These are phyloP conservation scores for Triticum monococcum DNA, from an alignment of 176 grass and related monocot genomes.

Conservation along the genomic window DNA sequence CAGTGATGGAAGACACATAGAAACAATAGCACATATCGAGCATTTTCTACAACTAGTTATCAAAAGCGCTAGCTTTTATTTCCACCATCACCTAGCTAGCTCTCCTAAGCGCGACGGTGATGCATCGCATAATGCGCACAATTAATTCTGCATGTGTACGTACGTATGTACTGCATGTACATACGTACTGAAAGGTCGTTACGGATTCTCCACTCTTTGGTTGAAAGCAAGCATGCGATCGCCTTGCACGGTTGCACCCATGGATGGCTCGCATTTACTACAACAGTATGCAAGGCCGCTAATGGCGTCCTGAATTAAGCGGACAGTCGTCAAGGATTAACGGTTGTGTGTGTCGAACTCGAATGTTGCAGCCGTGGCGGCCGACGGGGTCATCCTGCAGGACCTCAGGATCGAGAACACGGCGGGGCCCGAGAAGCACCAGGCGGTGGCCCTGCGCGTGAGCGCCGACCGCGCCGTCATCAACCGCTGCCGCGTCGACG, in stretches of 20 bases:
- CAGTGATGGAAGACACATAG: neutral
- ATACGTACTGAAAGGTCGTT: neutral
- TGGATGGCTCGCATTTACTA: no score
- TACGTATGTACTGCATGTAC: neutral
- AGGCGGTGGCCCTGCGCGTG: slow-evolving; percentile 71
- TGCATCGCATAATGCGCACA: neutral
- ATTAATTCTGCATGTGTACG: neutral
- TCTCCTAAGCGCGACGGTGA: neutral
- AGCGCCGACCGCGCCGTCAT: slow-evolving; percentile 54
- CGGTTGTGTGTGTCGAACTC: neutral
- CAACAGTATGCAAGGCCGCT: neutral
- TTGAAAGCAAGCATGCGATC: no score
- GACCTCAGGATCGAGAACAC: slow-evolving; percentile 56
- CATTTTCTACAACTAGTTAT: neutral
- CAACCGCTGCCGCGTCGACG: slow-evolving; percentile 47
- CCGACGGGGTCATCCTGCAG: slow-evolving; percentile 52
- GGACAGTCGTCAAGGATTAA: neutral
- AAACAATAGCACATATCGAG: neutral
- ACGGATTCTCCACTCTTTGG: no score
- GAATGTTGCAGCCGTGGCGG: slow-evolving; percentile 45
- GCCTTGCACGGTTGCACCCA: no score
- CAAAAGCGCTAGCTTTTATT: neutral
- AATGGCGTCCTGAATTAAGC: neutral
- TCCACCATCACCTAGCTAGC: neutral
- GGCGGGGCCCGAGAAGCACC: slow-evolving; percentile 47